A percentile compares a stretch with the other conserved stretches of the same genome.
Evolutionary conservation across 148 eudicot genomes (phyloP).

Genomic region (Pouteria glomerata): DNA sequence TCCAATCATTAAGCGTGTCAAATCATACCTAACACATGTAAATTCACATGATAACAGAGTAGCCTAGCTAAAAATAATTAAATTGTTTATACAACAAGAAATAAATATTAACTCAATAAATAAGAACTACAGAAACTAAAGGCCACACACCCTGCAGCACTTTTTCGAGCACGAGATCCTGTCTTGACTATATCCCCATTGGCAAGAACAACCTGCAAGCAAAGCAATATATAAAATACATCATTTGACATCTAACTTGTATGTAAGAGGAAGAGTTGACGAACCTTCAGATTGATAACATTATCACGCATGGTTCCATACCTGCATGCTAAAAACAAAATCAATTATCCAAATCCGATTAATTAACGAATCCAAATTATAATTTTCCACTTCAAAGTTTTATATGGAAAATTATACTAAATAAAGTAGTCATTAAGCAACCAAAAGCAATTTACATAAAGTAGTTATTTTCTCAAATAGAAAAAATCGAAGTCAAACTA

Average conservation of each 20-base stretch:
- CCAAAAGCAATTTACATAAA: no score
- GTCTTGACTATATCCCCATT: constrained; percentile 91
- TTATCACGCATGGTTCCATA: constrained; percentile 99
- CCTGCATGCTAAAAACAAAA: constrained; percentile 59
- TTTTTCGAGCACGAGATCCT: constrained; percentile 94
- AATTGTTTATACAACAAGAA: not conserved
- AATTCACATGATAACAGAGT: constrained; percentile 6
- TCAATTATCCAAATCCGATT: constrained; percentile 15
- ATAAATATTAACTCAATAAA: not conserved
- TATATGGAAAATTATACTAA: no score
- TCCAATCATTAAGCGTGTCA: constrained; percentile 90
- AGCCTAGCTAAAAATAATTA: not conserved
- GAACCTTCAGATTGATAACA: constrained; percentile 88
- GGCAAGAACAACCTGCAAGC: constrained; percentile 70
- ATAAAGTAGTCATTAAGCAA: no score
- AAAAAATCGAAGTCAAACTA: no score
- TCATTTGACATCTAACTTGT: not conserved
- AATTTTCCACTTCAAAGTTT: no score
- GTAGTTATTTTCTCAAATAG: no score
- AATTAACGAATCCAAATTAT: not conserved
- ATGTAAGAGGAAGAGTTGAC: constrained; percentile 15
- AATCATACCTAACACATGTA: constrained; percentile 58
- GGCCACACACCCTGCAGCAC: constrained; percentile 86
- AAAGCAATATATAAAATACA: constrained; percentile 1
- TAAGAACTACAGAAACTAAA: not conserved